Percentiles rank a stretch among this genome's conserved stretches.
These are phyloP conservation scores for Botrytis porri DNA, from an alignment of 2,329 filamentous ascomycete genomes.

Conservation along the genomic window DNA sequence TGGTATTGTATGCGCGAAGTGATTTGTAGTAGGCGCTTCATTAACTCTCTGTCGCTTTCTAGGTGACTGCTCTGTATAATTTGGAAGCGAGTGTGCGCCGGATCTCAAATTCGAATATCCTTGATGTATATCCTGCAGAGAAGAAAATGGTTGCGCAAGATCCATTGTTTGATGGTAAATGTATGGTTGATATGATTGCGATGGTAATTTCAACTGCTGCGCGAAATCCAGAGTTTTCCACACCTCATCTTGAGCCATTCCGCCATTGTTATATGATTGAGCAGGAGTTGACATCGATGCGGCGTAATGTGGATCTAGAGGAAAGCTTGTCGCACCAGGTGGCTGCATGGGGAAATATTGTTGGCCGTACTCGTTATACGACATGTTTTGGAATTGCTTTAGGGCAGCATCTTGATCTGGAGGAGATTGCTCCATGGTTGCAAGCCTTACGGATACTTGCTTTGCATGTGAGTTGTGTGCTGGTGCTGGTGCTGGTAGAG, in stretches of 20 bases:
- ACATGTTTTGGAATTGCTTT: neutral
- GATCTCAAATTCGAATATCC: neutral
- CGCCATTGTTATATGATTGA: neutral
- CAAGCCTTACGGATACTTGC: neutral
- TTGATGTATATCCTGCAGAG: neutral
- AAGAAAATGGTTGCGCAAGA: neutral
- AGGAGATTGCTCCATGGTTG: conserved; percentile 10
- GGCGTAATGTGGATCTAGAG: neutral
- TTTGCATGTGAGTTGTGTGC: neutral
- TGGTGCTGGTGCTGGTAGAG: neutral
- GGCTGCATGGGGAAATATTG: neutral
- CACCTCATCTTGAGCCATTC: neutral
- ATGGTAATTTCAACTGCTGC: conserved; percentile 2
- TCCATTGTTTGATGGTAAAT: neutral
- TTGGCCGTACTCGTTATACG: conserved; percentile 16
- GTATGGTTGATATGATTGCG: conserved; percentile 5
- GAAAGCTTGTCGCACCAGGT: neutral
- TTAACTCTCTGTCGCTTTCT: conserved; percentile 11
- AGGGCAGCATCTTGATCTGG: neutral
- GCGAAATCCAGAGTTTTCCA: neutral
- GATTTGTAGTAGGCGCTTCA: neutral
- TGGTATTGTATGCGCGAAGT: neutral
- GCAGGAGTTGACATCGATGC: neutral
- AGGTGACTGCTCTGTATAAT: neutral
- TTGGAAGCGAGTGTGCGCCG: neutral